Evolutionary conservation across 441 rosid species (phyloP), one percentile per base, ranked within the genome.

Genomic region (Kokia cookei): DNA sequence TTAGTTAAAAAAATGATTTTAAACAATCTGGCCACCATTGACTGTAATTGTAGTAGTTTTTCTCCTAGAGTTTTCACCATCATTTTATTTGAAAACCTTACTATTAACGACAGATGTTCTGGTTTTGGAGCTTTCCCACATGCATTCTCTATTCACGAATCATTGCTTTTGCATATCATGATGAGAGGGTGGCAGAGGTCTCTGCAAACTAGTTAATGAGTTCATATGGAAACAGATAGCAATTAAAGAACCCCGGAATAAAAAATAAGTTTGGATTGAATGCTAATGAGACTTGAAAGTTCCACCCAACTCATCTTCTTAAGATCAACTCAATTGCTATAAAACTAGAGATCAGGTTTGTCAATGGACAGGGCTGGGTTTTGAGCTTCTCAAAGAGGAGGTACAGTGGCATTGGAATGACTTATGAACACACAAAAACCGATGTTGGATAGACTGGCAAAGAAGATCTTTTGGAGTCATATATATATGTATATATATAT

Each of bases 371-470:
- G 32, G 60, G 62, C 13, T 2, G 67, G 40, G 50, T 17, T 19
- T 22, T 42, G 50, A 40, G 51, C 14, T 11, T 64, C 15, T 17
- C 62, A 58, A 4, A 58, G 15, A 58, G 12, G 62, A 58, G 35
- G 14, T 42, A 42, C 51, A 65, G 6, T 57, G 63, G 43, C 14
- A 37, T n/a, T 32, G 26, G 72, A 74, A 76, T 72, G 80, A 73
- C 82, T 26, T 17, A 54, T 43, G 76, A 76, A 8, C 75, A 65
- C 84, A 76, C 82, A 76, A 22, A 58, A 58, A 51, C 79, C 86
- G 53, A 83, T 59, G 80, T 32, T 19, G 62, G 76, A 80, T 80
- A 61, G 73, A 40, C 82, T 76, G 86, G 69, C 71, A 62, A 71
- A 50, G 77, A 48, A 76, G 58, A 83, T 78, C 82, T 78, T 68